Evolutionary conservation across 257 asterid species (phyloP), one percentile per base, ranked within the genome.

Genomic region (Striga asiatica): DNA sequence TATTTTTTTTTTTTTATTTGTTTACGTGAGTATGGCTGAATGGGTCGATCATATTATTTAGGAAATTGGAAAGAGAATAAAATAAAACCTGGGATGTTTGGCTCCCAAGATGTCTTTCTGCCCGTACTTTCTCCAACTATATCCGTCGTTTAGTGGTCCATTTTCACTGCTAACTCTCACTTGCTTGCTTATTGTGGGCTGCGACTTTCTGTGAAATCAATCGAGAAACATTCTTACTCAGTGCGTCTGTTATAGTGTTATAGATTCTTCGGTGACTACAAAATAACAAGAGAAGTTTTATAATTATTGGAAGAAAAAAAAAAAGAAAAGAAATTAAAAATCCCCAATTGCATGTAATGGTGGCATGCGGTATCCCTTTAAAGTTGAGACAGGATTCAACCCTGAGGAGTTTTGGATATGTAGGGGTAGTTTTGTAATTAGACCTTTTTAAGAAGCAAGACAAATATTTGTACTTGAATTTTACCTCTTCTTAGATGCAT

Each of bases 101-200:
- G 80, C 71, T 34, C 78, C 80, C 76, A 74, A 60, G 25, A 77
- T 77, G 71, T 77, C 80, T 62, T 77, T 77, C 80, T 77, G 83
- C 29, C 83, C 83, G 45, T 89, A 91, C 62, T 87, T 87, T 53
- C 96, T 81, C 98, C 98, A 91, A 62, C 87, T 84, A 60, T 64
- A 80, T 37, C 95, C 86, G 38, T 87, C 95, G 28, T 78, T 92
- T 49, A 72, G 51, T 11, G 95, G 72, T 59, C 89, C 94, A 64
- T 71, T 80, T 2, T 68, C 82, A 0, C 84, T 57, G 77, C 61
- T 65, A 6, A 74, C 78, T 61, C 60, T 79, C 59, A 84, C 92
- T 54, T 75, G 83, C 13, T 80, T 88, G 20, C 76, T 75, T 95
- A 96, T 76, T 17, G 77, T 82, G 3, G 89, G 86, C 81, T 78